Conservation (phyloP, 257 asterid genomes). For the Solanum acaule region DNA sequence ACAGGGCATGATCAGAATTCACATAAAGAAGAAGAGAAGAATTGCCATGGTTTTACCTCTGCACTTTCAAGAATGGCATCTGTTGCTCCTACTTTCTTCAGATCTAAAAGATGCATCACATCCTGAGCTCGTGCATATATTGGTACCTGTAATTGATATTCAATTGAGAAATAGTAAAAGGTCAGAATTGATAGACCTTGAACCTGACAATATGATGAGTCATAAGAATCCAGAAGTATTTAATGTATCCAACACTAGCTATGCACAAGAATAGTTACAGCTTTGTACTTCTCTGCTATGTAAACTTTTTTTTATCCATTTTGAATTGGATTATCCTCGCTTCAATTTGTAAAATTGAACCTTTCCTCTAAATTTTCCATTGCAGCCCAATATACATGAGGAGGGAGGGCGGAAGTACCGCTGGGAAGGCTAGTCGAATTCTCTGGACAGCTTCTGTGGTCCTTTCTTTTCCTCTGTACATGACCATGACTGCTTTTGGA, state of each 20-base stretch:
- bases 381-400: not conserved
- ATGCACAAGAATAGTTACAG: not conserved
- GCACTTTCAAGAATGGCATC: conserved; percentile 92
- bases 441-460: conserved; percentile 86
- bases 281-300: not conserved
- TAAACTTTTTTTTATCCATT: not conserved
- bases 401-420: conserved; percentile 27
- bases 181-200: not conserved
- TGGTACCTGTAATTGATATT: conserved; percentile 43
- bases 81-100: conserved; percentile 93
- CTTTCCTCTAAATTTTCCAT: not conserved
- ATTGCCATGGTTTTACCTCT: conserved; percentile 45
- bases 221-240: not conserved
- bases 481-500: conserved; percentile 94
- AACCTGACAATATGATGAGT: not conserved
- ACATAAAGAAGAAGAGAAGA: not conserved
- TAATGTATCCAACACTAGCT: not conserved
- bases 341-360: not conserved
- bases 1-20: conserved; percentile 11
- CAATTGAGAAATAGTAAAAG: not conserved
- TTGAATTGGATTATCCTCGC: not conserved
- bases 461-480: conserved; percentile 66
- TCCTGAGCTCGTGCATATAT: conserved; percentile 94
- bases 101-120: conserved; percentile 69
- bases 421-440: conserved; percentile 85